Evolutionary conservation across 768 basidiomycete species (phyloP).

Genomic region (Tulasnella sp.): DNA sequence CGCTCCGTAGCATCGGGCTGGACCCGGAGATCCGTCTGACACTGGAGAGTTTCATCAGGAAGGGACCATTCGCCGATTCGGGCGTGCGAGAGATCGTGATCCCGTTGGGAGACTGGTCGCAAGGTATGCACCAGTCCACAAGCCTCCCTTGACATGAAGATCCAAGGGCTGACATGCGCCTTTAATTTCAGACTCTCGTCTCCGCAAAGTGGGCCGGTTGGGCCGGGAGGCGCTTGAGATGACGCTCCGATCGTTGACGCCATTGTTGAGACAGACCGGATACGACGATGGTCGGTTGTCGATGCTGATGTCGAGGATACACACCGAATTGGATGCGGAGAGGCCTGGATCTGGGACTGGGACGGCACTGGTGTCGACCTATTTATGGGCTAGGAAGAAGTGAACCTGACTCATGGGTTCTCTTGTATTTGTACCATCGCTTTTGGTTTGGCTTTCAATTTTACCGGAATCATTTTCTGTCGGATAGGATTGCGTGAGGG

Average conservation of each 20-base stretch:
- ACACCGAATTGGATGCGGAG: conserved; percentile 16
- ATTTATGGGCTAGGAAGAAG: conserved; percentile 14
- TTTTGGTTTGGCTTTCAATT: no score
- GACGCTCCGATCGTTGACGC: conserved; percentile 10
- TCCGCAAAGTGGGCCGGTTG: conserved; percentile 1
- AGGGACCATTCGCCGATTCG: not conserved
- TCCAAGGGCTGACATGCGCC: no score
- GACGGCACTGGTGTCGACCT: conserved; percentile 9
- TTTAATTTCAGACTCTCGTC: conserved; percentile 1
- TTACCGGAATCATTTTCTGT: no score
- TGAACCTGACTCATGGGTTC: not conserved
- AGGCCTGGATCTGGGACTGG: conserved; percentile 5
- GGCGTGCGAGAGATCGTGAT: conserved; percentile 8
- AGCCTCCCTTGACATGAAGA: no score
- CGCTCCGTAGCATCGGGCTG: conserved; percentile 6
- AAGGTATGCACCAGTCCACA: not conserved
- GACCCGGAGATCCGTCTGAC: conserved; percentile 13
- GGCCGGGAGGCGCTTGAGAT: conserved; percentile 14
- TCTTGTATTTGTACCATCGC: no score
- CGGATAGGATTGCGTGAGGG: no score
- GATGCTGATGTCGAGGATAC: conserved; percentile 14
- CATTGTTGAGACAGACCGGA: conserved; percentile 8
- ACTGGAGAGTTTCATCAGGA: conserved; percentile 12
- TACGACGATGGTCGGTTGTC: conserved; percentile 14
- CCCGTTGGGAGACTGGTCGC: conserved; percentile 15